These are phyloP conservation scores for Heritiera littoralis DNA, from an alignment of 345 rosid species.

Conservation along the genomic window DNA sequence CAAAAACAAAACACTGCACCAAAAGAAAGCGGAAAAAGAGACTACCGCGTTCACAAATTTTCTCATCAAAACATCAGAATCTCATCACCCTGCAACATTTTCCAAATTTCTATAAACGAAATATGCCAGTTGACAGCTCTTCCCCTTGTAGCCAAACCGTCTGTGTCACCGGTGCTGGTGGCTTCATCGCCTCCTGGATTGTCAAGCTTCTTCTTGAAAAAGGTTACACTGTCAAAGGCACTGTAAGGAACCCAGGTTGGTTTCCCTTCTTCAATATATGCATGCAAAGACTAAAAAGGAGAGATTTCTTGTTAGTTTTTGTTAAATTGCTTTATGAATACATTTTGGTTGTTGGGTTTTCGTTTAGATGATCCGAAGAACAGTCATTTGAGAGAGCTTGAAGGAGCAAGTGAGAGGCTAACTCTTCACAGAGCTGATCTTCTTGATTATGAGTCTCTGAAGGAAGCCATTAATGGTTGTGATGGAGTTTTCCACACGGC, in stretches of 20 bases:
- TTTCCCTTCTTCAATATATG: neutral
- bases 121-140: constrained; percentile 48
- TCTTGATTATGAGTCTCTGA: constrained; percentile 65
- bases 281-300: neutral
- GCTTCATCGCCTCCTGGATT: constrained; percentile 97
- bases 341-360: neutral
- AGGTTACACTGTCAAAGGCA: constrained; percentile 85
- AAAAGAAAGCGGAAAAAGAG: neutral
- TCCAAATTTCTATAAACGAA: neutral
- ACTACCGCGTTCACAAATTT: neutral
- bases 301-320: neutral
- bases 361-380: constrained; percentile 79
- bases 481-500: constrained; percentile 98
- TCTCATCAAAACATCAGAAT: neutral
- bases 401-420: constrained; percentile 87
- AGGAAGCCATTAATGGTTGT: constrained; percentile 72
- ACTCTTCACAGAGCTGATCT: constrained; percentile 76
- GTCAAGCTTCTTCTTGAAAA: constrained; percentile 78
- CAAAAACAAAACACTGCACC: neutral
- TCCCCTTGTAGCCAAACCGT: constrained; percentile 56
- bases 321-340: neutral
- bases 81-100: neutral
- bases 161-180: constrained; percentile 98
- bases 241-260: constrained; percentile 82
- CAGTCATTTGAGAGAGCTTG: constrained; percentile 75